These are phyloP conservation scores for Phytophthora agathidicida DNA, from an alignment of 352 stramenopile species.

Conservation along the genomic window DNA sequence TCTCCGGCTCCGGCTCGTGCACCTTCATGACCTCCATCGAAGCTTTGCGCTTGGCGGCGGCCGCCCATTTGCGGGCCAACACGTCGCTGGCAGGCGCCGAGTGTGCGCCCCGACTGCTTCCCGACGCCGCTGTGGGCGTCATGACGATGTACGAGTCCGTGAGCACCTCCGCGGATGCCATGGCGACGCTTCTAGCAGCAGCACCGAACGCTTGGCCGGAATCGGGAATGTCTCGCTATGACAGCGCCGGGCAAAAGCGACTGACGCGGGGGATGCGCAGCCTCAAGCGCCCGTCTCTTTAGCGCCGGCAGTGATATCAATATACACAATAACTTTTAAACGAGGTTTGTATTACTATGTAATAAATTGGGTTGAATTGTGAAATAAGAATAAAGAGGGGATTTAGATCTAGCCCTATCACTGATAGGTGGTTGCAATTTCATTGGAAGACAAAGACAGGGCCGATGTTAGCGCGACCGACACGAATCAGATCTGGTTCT, in stretches of 20 bases:
- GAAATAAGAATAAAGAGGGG: not conserved
- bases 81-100: slow-evolving; percentile 42
- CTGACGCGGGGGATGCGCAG: not conserved
- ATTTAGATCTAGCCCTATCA: no score
- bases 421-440: no score
- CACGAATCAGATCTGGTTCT: no score
- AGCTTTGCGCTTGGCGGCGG: slow-evolving; percentile 41
- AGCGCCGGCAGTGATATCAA: not conserved
- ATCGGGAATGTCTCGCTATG: slow-evolving; percentile 25
- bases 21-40: slow-evolving; percentile 35
- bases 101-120: slow-evolving; percentile 16
- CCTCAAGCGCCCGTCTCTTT: slow-evolving; percentile 7
- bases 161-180: slow-evolving; percentile 24
- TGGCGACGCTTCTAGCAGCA: no score
- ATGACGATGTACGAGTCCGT: slow-evolving; percentile 57
- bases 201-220: slow-evolving; percentile 10
- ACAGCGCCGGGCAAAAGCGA: slow-evolving; percentile 8
- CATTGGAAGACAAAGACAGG: no score
- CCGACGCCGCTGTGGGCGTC: slow-evolving; percentile 45
- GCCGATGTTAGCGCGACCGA: no score
- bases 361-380: not conserved
- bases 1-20: slow-evolving; percentile 29
- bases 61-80: slow-evolving; percentile 51
- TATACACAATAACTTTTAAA: not conserved
- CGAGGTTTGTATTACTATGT: not conserved